Percentiles rank a stretch among this genome's conserved stretches.
phyloP scores from a whole-genome alignment of 306 rosid genomes.

The Sicyos baderoa region DNA sequence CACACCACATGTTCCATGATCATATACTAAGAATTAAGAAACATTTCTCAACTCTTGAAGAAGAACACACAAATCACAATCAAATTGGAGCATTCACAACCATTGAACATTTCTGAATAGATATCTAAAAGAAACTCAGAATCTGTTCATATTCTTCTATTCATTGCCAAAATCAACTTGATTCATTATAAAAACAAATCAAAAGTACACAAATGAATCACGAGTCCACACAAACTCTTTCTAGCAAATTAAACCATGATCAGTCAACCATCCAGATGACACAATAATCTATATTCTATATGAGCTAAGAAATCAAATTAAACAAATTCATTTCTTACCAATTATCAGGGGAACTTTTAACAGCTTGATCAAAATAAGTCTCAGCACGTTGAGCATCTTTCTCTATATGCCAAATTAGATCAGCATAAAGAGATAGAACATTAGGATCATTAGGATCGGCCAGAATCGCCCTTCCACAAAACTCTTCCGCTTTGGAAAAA shows the following conservation, averaged over 20 bases:
- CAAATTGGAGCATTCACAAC: no score
- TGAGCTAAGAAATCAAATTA: not conserved
- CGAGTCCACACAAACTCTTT: not conserved
- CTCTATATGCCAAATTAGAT: constrained; percentile 56
- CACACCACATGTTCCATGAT: no score
- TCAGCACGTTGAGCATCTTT: constrained; percentile 56
- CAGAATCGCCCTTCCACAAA: constrained; percentile 61
- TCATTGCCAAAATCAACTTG: not conserved
- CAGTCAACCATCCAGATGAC: not conserved
- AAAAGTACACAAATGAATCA: not conserved
- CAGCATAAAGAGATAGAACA: constrained; percentile 48
- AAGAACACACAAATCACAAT: not conserved
- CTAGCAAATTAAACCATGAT: no score
- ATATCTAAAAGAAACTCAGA: not conserved
- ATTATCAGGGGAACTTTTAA: constrained; percentile 51
- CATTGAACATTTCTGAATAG: no score
- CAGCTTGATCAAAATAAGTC: constrained; percentile 62
- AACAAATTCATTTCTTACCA: constrained; percentile 30
- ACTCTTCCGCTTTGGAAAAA: constrained; percentile 55
- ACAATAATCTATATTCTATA: not conserved
- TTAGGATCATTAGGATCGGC: constrained; percentile 52
- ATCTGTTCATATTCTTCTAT: not conserved
- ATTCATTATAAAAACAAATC: not conserved
- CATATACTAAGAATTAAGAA: no score
- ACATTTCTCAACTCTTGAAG: not conserved